Evolutionary conservation across 179 eudicot genomes (phyloP).

Genomic region (Spergularia azorica): DNA sequence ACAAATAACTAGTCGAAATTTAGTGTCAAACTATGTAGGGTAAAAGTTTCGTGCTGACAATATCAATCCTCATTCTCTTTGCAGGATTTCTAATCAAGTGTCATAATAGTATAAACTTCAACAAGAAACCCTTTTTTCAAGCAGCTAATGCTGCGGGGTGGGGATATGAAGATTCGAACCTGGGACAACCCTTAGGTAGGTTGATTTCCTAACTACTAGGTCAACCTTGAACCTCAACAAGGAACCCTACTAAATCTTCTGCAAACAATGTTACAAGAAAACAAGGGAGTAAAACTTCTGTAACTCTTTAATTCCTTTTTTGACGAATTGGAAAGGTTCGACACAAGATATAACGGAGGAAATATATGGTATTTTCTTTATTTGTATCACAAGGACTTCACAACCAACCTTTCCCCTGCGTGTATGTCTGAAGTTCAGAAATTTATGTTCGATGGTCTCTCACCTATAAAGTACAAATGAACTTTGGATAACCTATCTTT

Average conservation of each 20-base stretch:
- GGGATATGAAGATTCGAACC: too few relatives aligned
- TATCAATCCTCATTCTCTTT: neutral
- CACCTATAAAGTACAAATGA: neutral
- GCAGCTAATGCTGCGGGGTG: too few relatives aligned
- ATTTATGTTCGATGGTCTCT: neutral
- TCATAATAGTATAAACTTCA: neutral
- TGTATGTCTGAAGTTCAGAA: conserved; percentile 1
- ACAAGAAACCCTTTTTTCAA: neutral
- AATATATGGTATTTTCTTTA: neutral
- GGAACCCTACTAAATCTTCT: neutral
- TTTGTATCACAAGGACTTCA: conserved; percentile 2
- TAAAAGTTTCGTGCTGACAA: too few relatives aligned
- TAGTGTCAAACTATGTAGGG: too few relatives aligned
- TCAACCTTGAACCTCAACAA: too few relatives aligned
- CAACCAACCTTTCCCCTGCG: neutral
- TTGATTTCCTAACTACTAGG: too few relatives aligned
- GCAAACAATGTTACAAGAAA: neutral
- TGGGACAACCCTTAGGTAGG: too few relatives aligned
- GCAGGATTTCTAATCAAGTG: neutral
- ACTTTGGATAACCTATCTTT: neutral
- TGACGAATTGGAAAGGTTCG: neutral
- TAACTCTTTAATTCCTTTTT: too few relatives aligned
- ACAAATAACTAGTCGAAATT: too few relatives aligned
- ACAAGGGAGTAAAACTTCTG: neutral
- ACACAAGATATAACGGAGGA: too few relatives aligned